phyloP scores from a whole-genome alignment of 2,329 filamentous ascomycete species.

The Paecilomyces dactylethromorphus region DNA sequence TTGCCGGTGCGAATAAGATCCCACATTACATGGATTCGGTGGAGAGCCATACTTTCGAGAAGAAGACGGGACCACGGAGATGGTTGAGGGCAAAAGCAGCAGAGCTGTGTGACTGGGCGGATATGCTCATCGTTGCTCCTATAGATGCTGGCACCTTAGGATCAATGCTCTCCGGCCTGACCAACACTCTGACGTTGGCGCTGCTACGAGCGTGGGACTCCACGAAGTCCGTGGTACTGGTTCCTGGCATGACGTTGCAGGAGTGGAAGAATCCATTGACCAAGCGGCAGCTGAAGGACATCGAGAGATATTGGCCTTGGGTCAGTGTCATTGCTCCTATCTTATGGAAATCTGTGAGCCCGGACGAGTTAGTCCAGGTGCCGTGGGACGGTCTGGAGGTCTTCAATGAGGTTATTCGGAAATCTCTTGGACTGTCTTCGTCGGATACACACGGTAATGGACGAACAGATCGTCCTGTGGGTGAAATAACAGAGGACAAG shows the following conservation, averaged over 20 bases:
- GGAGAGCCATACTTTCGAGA: conserved; percentile 32
- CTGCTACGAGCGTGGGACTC: conserved; percentile 81
- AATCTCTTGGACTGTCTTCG: conserved; percentile 18
- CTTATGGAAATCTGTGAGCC: conserved; percentile 68
- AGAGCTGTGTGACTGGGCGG: conserved; percentile 78
- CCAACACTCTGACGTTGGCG: conserved; percentile 73
- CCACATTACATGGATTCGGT: conserved; percentile 36
- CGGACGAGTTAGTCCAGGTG: conserved; percentile 42
- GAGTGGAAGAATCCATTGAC: conserved; percentile 92
- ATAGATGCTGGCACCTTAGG: conserved; percentile 79
- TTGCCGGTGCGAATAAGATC: conserved; percentile 31
- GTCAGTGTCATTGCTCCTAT: conserved; percentile 74
- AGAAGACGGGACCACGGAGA: conserved; percentile 29
- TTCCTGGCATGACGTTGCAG: conserved; percentile 80
- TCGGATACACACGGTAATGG: conserved; percentile 3
- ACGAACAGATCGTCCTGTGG: not conserved
- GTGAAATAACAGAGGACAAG: not conserved
- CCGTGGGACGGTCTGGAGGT: conserved; percentile 44
- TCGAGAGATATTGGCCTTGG: conserved; percentile 80
- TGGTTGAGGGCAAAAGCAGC: conserved; percentile 38
- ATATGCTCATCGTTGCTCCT: conserved; percentile 75
- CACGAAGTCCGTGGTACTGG: conserved; percentile 74
- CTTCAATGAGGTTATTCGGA: conserved; percentile 25
- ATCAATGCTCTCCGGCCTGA: conserved; percentile 79
- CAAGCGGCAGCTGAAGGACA: conserved; percentile 77